A percentile compares a stretch with the other conserved stretches of the same genome.
phyloP scores from a whole-genome alignment of 164 flowering plant genomes.

The Hamamelis virginiana region DNA sequence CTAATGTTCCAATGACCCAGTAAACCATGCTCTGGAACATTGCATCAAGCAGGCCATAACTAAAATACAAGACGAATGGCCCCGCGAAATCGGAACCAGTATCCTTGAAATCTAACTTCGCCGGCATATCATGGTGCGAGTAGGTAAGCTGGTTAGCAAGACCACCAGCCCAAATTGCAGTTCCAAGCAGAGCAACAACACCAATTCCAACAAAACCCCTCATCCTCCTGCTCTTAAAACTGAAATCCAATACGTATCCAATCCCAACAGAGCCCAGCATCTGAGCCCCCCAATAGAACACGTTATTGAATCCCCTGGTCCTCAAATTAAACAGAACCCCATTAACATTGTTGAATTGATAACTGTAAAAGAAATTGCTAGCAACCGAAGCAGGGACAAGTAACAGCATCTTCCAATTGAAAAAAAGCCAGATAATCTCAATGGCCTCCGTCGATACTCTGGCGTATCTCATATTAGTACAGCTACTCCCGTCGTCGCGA shows the following conservation, averaged over 20 bases:
- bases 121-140: conserved; percentile 27
- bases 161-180: conserved; percentile 90
- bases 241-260: conserved; percentile 76
- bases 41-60: conserved; percentile 85
- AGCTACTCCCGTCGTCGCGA: conserved; percentile 68
- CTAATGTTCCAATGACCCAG: conserved; percentile 93
- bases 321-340: conserved; percentile 69
- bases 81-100: conserved; percentile 70
- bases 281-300: conserved; percentile 97
- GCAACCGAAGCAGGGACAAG: conserved; percentile 86
- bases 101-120: conserved; percentile 66
- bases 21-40: conserved; percentile 92
- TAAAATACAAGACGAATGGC: conserved; percentile 77
- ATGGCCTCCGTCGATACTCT: conserved; percentile 42
- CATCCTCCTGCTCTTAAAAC: conserved; percentile 64
- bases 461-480: conserved; percentile 66
- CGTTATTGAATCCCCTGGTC: conserved; percentile 88
- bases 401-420: conserved; percentile 83
- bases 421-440: conserved; percentile 66
- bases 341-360: conserved; percentile 90
- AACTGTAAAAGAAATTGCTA: conserved; percentile 86
- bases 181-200: conserved; percentile 52
- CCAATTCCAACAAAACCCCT: conserved; percentile 75
- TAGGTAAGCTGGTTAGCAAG: conserved; percentile 74
- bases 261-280: conserved; percentile 83